Percentiles rank a stretch among this genome's conserved stretches.
Conservation (phyloP, 2,329 filamentous ascomycete species). For the Fusarium nematophilum region DNA sequence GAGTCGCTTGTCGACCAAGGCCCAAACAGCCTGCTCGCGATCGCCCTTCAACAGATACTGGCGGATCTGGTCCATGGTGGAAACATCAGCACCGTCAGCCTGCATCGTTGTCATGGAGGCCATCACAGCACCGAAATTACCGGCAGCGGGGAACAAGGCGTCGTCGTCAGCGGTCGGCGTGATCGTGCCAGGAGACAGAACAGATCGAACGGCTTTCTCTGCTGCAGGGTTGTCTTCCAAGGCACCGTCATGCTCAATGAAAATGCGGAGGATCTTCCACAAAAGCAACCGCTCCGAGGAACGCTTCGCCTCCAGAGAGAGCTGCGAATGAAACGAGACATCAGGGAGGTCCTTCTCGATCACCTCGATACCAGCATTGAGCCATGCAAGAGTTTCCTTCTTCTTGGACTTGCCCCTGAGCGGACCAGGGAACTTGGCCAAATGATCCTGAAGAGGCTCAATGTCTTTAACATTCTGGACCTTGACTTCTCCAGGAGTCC, state of each 20-base stretch:
- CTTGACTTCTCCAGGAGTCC: conserved; percentile 84
- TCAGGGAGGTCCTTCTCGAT: conserved; percentile 72
- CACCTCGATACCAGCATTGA: conserved; percentile 78
- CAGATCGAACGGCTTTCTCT: conserved; percentile 78
- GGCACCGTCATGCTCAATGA: conserved; percentile 87
- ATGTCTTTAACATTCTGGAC: conserved; percentile 80
- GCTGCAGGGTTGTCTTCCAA: conserved; percentile 79
- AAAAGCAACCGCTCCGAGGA: conserved; percentile 83
- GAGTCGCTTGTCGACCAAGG: conserved; percentile 89
- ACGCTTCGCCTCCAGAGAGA: conserved; percentile 74
- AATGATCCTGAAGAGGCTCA: conserved; percentile 75
- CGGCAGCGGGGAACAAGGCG: conserved; percentile 36
- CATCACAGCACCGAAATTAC: conserved; percentile 41
- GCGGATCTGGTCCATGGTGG: conserved; percentile 77
- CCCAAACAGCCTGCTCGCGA: conserved; percentile 91
- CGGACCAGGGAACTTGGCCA: conserved; percentile 89
- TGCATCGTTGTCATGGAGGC: conserved; percentile 53
- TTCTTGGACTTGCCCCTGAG: conserved; percentile 92
- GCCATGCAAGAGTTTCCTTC: conserved; percentile 89
- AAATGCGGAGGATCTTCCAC: conserved; percentile 85
- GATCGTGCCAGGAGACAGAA: conserved; percentile 72
- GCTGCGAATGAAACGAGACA: conserved; percentile 59
- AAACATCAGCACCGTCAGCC: conserved; percentile 76
- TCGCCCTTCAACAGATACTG: conserved; percentile 81
- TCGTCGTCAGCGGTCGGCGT: conserved; percentile 43